phyloP scores from a whole-genome alignment of 352 stramenopile genomes.

The Globisporangium echinulatum region DNA sequence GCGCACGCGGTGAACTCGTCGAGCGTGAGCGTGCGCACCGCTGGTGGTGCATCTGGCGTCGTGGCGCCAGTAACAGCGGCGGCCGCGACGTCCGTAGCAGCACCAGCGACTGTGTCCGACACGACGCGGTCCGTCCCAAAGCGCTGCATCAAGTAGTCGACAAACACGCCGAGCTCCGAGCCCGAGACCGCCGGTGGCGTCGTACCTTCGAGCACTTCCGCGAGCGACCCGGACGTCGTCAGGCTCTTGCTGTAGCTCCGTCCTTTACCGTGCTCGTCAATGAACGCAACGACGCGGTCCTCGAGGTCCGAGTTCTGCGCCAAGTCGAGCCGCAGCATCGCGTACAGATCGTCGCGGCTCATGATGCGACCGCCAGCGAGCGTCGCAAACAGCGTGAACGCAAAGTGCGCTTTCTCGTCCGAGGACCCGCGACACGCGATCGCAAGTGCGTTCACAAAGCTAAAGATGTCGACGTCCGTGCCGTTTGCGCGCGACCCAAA shows the following conservation, averaged over 20 bases:
- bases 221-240: slow-evolving; percentile 36
- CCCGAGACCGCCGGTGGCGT: slow-evolving; percentile 64
- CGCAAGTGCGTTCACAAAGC: slow-evolving; percentile 76
- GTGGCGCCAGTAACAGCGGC: background rate
- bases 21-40: slow-evolving; percentile 38
- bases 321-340: slow-evolving; percentile 78
- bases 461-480: slow-evolving; percentile 80
- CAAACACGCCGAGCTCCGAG: slow-evolving; percentile 72
- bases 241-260: slow-evolving; percentile 39
- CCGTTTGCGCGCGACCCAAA: slow-evolving; percentile 78
- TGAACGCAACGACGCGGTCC: slow-evolving; percentile 50
- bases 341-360: slow-evolving; percentile 76
- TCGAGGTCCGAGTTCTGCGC: slow-evolving; percentile 72
- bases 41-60: slow-evolving; percentile 13
- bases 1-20: slow-evolving; percentile 71
- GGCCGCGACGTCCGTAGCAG: background rate
- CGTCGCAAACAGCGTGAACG: slow-evolving; percentile 76
- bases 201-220: slow-evolving; percentile 44
- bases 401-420: slow-evolving; percentile 73
- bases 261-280: slow-evolving; percentile 49
- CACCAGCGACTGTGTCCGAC: background rate
- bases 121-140: slow-evolving; percentile 34
- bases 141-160: slow-evolving; percentile 66
- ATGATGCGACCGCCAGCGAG: slow-evolving; percentile 39
- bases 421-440: slow-evolving; percentile 65